phyloP scores from a whole-genome alignment of 2,329 filamentous ascomycete species.

The Venturia carpophila region DNA sequence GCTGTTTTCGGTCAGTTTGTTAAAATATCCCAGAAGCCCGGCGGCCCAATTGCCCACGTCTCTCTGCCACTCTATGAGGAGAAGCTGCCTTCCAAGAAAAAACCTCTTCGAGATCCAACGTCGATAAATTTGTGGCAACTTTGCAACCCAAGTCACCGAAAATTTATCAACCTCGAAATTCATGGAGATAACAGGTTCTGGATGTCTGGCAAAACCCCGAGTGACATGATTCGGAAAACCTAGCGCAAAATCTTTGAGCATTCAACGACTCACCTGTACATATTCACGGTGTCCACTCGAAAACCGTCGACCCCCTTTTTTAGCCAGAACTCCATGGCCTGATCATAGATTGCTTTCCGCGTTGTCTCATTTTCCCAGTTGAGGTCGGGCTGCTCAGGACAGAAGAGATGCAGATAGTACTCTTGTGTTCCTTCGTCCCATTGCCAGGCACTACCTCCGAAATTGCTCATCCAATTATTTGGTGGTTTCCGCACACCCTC shows the following conservation, averaged over 20 bases:
- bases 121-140: no score
- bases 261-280: slow-evolving; percentile 14
- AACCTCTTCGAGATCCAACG: no score
- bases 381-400: slow-evolving; percentile 18
- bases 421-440: slow-evolving; percentile 19
- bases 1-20: slow-evolving; percentile 12
- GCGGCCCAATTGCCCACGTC: no score
- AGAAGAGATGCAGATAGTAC: slow-evolving; percentile 19
- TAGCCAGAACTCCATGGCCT: slow-evolving; percentile 20
- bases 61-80: no score
- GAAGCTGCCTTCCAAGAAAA: no score
- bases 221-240: no score
- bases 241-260: no score
- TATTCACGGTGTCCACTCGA: slow-evolving; percentile 19
- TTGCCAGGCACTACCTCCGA: slow-evolving; percentile 28
- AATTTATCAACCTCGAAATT: no score
- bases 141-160: no score
- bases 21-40: no score
- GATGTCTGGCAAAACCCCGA: neutral
- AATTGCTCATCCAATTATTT: slow-evolving; percentile 37
- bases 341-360: slow-evolving; percentile 20
- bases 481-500: slow-evolving; percentile 17
- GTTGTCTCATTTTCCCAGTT: slow-evolving; percentile 18
- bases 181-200: no score
- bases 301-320: slow-evolving; percentile 19